Evolutionary conservation across 352 stramenopile species (phyloP), one percentile per base, ranked within the genome.

Genomic region (Globisporangium okanoganense): DNA sequence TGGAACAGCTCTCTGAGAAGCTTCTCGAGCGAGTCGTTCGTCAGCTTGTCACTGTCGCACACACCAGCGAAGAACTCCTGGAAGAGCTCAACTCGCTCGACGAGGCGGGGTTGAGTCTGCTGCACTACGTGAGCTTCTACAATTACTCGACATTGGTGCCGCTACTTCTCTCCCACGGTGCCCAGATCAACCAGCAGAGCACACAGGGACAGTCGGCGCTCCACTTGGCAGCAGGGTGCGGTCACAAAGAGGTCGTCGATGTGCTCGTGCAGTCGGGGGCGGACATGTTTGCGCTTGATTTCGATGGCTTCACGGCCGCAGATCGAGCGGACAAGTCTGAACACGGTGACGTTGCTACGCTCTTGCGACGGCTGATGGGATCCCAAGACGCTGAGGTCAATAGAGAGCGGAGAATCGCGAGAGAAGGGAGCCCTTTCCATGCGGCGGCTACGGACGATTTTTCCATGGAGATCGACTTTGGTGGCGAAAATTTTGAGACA

Each of bases 71-170:
- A 65, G 85, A 96, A 24, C 55, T 96, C 3, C 66, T 95, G 4
- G 85, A 94, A 22, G 87, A 96, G 63, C 78, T 95, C 33, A 95
- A 96, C 54, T 94, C 85, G 3, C 73, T 96, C 5, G 87, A 96
- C 50, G 87, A 96, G 60, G 82, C 84, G 4, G 87, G 87, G 0
- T 69, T 96, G 53, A 95, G 84, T 58, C 64, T 96, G 48, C 72
- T 96, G n/a, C 87, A 96, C 55, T 96, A 95, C 47, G 85, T 94
- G 72, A 90, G 87, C 62, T 94, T 94, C 56, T 96, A 95, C 74
- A 93, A 94, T 56, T 92, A 94, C 64, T 76, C 75, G 16, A 74
- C 87, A 48, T 65, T 96, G 40, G 83, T 96, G 18, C 82, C 79
- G 22, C 63, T 94, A 22, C 64, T 96, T 22, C 61, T 95, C 13